A percentile compares a stretch with the other conserved stretches of the same genome.
Conservation (phyloP, 345 rosid genomes). For the Draba incana region DNA sequence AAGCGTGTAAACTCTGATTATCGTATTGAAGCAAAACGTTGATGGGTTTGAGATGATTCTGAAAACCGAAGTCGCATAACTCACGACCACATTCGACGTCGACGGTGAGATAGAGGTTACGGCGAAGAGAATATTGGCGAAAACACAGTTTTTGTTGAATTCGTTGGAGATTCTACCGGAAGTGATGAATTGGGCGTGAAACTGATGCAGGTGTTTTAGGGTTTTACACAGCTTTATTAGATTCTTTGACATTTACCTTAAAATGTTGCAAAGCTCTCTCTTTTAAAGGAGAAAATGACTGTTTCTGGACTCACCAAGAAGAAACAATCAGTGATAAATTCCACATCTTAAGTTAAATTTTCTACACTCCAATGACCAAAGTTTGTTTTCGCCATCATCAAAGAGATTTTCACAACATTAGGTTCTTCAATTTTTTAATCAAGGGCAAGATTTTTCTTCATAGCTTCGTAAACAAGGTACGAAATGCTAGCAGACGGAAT, state of each 20-base stretch:
- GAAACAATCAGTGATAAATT: slow-evolving; percentile 1
- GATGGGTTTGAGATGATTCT: slow-evolving; percentile 52
- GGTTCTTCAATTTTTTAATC: slow-evolving; percentile 32
- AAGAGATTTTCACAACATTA: slow-evolving; percentile 4
- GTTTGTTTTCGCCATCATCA: slow-evolving; percentile 31
- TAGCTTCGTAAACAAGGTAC: slow-evolving; percentile 72
- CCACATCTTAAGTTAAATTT: slow-evolving; percentile 11
- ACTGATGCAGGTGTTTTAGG: slow-evolving; percentile 37
- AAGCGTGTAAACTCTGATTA: slow-evolving; percentile 57
- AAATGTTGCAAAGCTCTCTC: slow-evolving; percentile 9
- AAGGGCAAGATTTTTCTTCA: slow-evolving; percentile 82
- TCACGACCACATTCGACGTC: slow-evolving; percentile 20
- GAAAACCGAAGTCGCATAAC: slow-evolving; percentile 53
- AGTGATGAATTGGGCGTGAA: slow-evolving; percentile 37
- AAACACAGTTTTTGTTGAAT: slow-evolving; percentile 24
- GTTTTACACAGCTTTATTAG: slow-evolving; percentile 37
- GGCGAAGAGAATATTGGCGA: slow-evolving; percentile 50
- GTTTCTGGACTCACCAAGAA: neutral
- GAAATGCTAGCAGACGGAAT: slow-evolving; percentile 61
- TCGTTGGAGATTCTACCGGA: slow-evolving; percentile 27
- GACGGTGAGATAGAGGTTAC: slow-evolving; percentile 42
- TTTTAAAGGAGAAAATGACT: neutral
- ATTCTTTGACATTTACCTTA: neutral
- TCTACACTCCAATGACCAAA: slow-evolving; percentile 6
- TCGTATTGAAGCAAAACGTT: slow-evolving; percentile 57